These are phyloP conservation scores for Neophaeococcomyces aloes DNA, from an alignment of 2,329 filamentous ascomycete genomes.

Conservation along the genomic window DNA sequence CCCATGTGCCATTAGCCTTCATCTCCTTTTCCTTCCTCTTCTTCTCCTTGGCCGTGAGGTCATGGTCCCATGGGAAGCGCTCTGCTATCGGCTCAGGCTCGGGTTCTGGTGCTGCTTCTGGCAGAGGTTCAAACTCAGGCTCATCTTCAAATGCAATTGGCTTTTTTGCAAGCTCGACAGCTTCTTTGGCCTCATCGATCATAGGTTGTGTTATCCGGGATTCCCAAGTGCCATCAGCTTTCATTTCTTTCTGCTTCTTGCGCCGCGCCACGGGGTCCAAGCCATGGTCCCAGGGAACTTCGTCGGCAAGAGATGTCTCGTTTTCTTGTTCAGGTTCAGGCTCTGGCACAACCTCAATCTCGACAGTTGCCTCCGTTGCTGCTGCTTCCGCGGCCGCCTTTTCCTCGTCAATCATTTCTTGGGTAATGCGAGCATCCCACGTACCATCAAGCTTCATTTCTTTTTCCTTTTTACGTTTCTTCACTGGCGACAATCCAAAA, in stretches of 20 bases:
- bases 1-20: slow-evolving; percentile 28
- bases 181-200: slow-evolving; percentile 6
- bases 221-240: neutral
- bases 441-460: slow-evolving; percentile 14
- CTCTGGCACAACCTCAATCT: neutral
- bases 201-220: slow-evolving; percentile 5
- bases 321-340: neutral
- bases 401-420: slow-evolving; percentile 24
- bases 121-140: slow-evolving; percentile 21
- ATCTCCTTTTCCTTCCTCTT: slow-evolving; percentile 41
- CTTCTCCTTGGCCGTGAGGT: slow-evolving; percentile 22
- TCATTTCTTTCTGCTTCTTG: slow-evolving; percentile 18
- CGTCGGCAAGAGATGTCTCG: neutral
- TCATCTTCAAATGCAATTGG: slow-evolving; percentile 21
- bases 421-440: slow-evolving; percentile 12
- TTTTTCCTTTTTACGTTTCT: slow-evolving; percentile 19
- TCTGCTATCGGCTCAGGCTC: slow-evolving; percentile 24
- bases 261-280: slow-evolving; percentile 9
- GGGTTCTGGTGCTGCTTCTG: slow-evolving; percentile 18
- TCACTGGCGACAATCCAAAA: slow-evolving; percentile 13
- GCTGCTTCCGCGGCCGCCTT: slow-evolving; percentile 1
- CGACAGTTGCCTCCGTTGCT: too few species aligned
- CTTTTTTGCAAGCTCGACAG: neutral
- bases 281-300: slow-evolving; percentile 5
- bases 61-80: slow-evolving; percentile 14